Evolutionary conservation across 2,329 filamentous ascomycete genomes (phyloP).

Genomic region (Lojkania enalia): DNA sequence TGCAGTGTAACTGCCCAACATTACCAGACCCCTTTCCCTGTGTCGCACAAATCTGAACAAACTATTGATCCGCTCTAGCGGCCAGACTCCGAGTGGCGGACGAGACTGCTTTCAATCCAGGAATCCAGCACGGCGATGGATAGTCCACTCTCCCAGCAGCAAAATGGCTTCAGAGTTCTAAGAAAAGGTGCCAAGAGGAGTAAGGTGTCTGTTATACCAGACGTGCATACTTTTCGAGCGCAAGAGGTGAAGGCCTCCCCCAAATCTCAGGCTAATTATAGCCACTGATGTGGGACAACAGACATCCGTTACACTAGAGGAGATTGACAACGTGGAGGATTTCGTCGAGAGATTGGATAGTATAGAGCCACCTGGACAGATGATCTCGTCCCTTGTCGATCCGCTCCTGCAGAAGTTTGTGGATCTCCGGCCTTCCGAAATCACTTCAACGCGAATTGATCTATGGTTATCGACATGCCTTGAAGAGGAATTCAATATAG

Average conservation of each 20-base stretch:
- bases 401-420: slow-evolving; percentile 77
- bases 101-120: slow-evolving; percentile 69
- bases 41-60: slow-evolving; percentile 11
- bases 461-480: slow-evolving; percentile 45
- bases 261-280: not conserved
- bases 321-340: slow-evolving; percentile 70
- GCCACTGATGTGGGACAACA: slow-evolving; percentile 22
- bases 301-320: slow-evolving; percentile 64
- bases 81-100: slow-evolving; percentile 75
- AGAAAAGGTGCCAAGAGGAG: slow-evolving; percentile 55
- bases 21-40: not conserved
- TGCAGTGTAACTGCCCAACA: not conserved
- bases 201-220: slow-evolving; percentile 59
- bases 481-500: slow-evolving; percentile 38
- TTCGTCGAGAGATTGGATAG: slow-evolving; percentile 75
- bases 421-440: slow-evolving; percentile 52
- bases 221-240: slow-evolving; percentile 74
- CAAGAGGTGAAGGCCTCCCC: slow-evolving; percentile 56
- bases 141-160: slow-evolving; percentile 44
- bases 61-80: slow-evolving; percentile 50
- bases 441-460: slow-evolving; percentile 33
- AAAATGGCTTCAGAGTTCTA: slow-evolving; percentile 66
- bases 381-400: slow-evolving; percentile 75
- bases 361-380: slow-evolving; percentile 79
- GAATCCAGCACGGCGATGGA: slow-evolving; percentile 53